Conservation (phyloP, 306 rosid species). For the Sicyos edulis region DNA sequence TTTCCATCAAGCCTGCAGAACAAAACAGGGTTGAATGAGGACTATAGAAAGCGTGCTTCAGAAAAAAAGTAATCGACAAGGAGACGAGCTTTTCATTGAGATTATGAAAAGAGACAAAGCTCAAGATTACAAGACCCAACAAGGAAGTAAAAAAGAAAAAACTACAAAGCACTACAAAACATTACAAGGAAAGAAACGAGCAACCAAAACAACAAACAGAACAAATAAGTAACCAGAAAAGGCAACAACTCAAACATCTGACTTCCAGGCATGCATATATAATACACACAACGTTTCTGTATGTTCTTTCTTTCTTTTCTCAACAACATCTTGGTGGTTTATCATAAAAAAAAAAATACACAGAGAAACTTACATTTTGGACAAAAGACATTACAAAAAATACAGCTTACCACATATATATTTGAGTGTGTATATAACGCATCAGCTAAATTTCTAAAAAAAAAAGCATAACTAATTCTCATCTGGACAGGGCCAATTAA, state of each 20-base stretch:
- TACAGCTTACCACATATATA: neutral
- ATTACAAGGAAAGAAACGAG: no score
- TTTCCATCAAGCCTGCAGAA: conserved; percentile 65
- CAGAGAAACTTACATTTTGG: neutral
- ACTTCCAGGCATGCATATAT: neutral
- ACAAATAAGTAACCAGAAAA: no score
- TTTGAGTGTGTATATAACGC: neutral
- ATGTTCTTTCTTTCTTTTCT: no score
- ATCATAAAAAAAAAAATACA: no score
- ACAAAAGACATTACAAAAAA: neutral
- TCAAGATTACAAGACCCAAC: no score
- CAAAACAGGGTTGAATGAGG: conserved; percentile 22
- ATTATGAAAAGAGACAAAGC: no score
- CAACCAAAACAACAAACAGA: no score
- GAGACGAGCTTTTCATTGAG: no score
- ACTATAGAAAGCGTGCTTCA: conserved; percentile 7
- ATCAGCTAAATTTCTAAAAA: neutral
- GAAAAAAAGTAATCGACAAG: neutral
- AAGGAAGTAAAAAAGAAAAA: no score
- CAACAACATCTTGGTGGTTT: no score
- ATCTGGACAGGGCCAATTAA: neutral
- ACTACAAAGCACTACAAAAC: no score
- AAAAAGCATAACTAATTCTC: neutral
- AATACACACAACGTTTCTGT: neutral
- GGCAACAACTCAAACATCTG: neutral